Percentiles rank a stretch among this genome's conserved stretches.
phyloP scores from a whole-genome alignment of 805 yeast genomes.

The Cyberlindnera samutprakarnensis region DNA sequence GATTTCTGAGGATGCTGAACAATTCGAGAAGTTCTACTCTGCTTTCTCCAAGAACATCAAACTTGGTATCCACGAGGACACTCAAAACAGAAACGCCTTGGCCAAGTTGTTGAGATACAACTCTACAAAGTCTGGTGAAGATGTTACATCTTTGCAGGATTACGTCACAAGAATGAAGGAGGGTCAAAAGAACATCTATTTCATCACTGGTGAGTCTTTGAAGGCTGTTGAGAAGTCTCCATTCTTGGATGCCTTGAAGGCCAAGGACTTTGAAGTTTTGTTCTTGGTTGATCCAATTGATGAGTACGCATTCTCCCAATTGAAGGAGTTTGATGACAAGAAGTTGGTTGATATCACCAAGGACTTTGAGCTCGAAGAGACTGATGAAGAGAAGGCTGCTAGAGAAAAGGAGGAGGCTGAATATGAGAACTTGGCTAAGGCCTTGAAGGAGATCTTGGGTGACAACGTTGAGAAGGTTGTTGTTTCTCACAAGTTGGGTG shows the following conservation, averaged over 20 bases:
- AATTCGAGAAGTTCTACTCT: slow-evolving; percentile 95
- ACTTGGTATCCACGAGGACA: slow-evolving; percentile 98
- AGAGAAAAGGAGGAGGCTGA: slow-evolving; percentile 92
- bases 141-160: slow-evolving; percentile 89
- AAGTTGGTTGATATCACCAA: slow-evolving; percentile 97
- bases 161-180: slow-evolving; percentile 99
- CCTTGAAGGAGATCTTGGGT: slow-evolving; percentile 94
- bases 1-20: slow-evolving; percentile 98
- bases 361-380: slow-evolving; percentile 97
- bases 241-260: slow-evolving; percentile 97
- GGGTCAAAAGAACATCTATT: slow-evolving; percentile 99
- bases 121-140: slow-evolving; percentile 94
- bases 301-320: slow-evolving; percentile 98
- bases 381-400: slow-evolving; percentile 92
- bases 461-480: slow-evolving; percentile 99
- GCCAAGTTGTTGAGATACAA: slow-evolving; percentile 95
- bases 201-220: slow-evolving; percentile 97
- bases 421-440: slow-evolving; percentile 89
- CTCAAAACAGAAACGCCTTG: slow-evolving; percentile 92
- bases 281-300: slow-evolving; percentile 99
- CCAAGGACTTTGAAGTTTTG: slow-evolving; percentile 96
- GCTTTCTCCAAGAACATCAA: slow-evolving; percentile 98
- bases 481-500: slow-evolving; percentile 94
- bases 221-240: slow-evolving; percentile 99
- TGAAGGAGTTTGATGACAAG: slow-evolving; percentile 99